Evolutionary conservation across 2,329 filamentous ascomycete species (phyloP).

Genomic region (Gyromitra esculenta): DNA sequence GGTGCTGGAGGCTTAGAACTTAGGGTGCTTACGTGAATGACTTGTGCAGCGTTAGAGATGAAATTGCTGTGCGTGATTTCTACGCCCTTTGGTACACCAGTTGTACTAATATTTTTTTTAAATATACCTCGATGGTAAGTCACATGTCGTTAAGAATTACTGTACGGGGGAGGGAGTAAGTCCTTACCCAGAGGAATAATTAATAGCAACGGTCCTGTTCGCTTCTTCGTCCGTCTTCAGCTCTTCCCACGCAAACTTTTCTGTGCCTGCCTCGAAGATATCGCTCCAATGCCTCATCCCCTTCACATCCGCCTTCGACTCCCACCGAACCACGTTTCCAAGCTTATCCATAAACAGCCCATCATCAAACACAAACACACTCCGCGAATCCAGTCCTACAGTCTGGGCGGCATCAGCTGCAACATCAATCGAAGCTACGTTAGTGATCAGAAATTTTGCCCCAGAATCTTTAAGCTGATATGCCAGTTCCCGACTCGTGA

Average conservation of each 20-base stretch:
- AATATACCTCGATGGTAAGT: background rate
- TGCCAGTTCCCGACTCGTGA: conserved; percentile 75
- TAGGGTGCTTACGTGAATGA: conserved; percentile 63
- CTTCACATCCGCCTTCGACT: conserved; percentile 50
- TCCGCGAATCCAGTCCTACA: conserved; percentile 66
- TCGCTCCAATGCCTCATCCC: conserved; percentile 72
- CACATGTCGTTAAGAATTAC: background rate
- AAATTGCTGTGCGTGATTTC: conserved; percentile 82
- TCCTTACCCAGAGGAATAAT: conserved; percentile 74
- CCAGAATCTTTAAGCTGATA: conserved; percentile 79
- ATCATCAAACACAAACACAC: conserved; percentile 74
- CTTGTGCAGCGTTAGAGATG: conserved; percentile 74
- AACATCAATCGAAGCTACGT: conserved; percentile 69
- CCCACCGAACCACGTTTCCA: conserved; percentile 39
- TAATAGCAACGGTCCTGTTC: conserved; percentile 72
- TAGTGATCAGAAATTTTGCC: conserved; percentile 70
- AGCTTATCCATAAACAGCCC: conserved; percentile 46
- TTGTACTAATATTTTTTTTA: conserved; percentile 64
- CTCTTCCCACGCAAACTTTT: conserved; percentile 72
- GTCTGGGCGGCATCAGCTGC: conserved; percentile 73
- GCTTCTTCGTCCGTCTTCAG: conserved; percentile 64
- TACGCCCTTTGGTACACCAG: conserved; percentile 84
- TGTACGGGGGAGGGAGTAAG: background rate
- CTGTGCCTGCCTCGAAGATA: conserved; percentile 68
- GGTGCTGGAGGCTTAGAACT: conserved; percentile 59